Percentiles rank a stretch among this genome's conserved stretches.
Conservation (phyloP, 768 basidiomycete genomes). For the Ephemerocybe angulata region DNA sequence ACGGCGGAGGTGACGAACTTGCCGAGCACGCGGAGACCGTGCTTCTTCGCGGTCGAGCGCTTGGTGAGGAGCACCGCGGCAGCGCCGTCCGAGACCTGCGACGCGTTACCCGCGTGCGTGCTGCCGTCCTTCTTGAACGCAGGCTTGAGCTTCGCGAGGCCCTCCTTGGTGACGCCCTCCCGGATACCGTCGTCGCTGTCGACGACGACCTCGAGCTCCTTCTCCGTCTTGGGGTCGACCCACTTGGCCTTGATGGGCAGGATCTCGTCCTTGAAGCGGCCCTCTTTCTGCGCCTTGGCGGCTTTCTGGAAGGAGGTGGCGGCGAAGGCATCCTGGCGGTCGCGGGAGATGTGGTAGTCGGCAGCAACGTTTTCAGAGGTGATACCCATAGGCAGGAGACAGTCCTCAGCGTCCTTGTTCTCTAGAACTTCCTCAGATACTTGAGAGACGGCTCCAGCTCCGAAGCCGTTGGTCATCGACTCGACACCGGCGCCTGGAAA, state of each 20-base stretch:
- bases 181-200: conserved; percentile 84
- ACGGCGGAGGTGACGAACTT: conserved; percentile 72
- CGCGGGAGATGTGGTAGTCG: conserved; percentile 71
- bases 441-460: conserved; percentile 51
- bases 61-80: conserved; percentile 84
- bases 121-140: conserved; percentile 72
- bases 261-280: conserved; percentile 82
- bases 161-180: conserved; percentile 77
- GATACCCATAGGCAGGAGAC: conserved; percentile 86
- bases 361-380: conserved; percentile 91
- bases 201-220: conserved; percentile 63
- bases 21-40: conserved; percentile 83
- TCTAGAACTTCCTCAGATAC: conserved; percentile 63
- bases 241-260: conserved; percentile 71
- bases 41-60: conserved; percentile 73
- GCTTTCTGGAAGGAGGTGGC: conserved; percentile 85
- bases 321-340: conserved; percentile 80
- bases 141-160: conserved; percentile 78
- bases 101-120: conserved; percentile 76
- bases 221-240: conserved; percentile 71
- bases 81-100: conserved; percentile 90
- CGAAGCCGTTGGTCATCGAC: conserved; percentile 82
- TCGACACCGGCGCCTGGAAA: conserved; percentile 77
- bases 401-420: conserved; percentile 72
- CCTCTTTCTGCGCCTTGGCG: conserved; percentile 71